Conservation (phyloP, 2,329 filamentous ascomycete species). For the Rutstroemia sydowiana region DNA sequence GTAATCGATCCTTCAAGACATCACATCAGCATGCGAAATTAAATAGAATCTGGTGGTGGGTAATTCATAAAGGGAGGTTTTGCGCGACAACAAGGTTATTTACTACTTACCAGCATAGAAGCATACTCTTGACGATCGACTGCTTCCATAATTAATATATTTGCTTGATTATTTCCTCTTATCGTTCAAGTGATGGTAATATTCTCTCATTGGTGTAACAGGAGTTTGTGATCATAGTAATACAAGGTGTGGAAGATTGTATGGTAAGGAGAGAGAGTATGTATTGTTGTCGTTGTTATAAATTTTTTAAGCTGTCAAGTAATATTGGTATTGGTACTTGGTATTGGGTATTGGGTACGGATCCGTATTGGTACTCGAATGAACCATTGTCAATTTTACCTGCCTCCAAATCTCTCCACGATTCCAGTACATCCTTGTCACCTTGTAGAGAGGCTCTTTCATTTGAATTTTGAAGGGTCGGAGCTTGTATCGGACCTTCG, state of each 20-base stretch:
- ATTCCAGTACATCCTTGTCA: too few species aligned
- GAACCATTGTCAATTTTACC: too few species aligned
- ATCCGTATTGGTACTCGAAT: too few species aligned
- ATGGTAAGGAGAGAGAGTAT: neutral
- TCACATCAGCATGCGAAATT: neutral
- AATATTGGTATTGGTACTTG: too few species aligned
- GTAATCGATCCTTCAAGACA: constrained; percentile 63
- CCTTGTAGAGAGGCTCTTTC: neutral
- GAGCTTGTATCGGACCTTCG: neutral
- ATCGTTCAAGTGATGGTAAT: constrained; percentile 9
- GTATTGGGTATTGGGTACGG: too few species aligned
- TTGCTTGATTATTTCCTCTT: constrained; percentile 9
- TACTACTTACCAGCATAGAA: constrained; percentile 75
- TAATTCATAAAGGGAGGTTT: too few species aligned
- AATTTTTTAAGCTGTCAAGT: too few species aligned
- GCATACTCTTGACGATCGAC: constrained; percentile 87
- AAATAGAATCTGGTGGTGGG: too few species aligned
- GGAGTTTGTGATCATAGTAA: constrained; percentile 26
- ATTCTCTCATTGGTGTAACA: constrained; percentile 21
- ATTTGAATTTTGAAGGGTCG: neutral
- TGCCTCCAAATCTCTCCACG: constrained; percentile 1
- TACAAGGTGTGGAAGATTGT: constrained; percentile 2
- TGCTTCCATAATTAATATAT: constrained; percentile 53
- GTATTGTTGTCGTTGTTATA: neutral
- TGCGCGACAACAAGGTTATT: constrained; percentile 12